A percentile compares a stretch with the other conserved stretches of the same genome.
Evolutionary conservation across 2,329 filamentous ascomycete species (phyloP).

Genomic region (Trichoderma pleuroti): DNA sequence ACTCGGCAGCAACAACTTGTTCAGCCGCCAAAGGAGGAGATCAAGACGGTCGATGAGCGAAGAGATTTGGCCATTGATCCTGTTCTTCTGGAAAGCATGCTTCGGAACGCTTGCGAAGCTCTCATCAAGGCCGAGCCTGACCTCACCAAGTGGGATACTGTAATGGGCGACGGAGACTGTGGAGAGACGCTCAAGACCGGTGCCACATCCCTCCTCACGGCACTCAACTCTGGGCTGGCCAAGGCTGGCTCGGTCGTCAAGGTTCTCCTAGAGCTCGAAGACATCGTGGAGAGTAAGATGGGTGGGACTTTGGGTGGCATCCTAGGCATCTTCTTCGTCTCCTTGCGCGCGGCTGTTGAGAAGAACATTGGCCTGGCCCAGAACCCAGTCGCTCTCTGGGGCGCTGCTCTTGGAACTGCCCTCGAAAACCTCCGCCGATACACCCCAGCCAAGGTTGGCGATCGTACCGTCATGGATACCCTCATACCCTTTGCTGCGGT

Average conservation of each 20-base stretch:
- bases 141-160: constrained; percentile 59
- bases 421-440: constrained; percentile 48
- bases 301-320: constrained; percentile 51
- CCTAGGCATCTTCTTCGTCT: constrained; percentile 53
- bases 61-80: constrained; percentile 51
- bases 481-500: constrained; percentile 52
- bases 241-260: constrained; percentile 43
- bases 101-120: constrained; percentile 51
- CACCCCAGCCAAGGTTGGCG: constrained; percentile 53
- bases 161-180: constrained; percentile 65
- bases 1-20: constrained; percentile 44
- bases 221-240: constrained; percentile 40
- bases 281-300: constrained; percentile 56
- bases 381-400: constrained; percentile 42
- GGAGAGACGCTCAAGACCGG: constrained; percentile 59
- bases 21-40: constrained; percentile 33
- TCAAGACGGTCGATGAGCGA: constrained; percentile 36
- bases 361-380: constrained; percentile 33
- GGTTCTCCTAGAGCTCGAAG: constrained; percentile 48
- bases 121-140: constrained; percentile 59
- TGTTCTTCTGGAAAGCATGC: constrained; percentile 48
- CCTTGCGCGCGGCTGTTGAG: constrained; percentile 42
- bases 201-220: constrained; percentile 46
- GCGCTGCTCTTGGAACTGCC: constrained; percentile 39
- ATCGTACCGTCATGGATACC: constrained; percentile 56